These are phyloP conservation scores for Bassia scoparia DNA, from an alignment of 148 eudicot species.

Conservation along the genomic window DNA sequence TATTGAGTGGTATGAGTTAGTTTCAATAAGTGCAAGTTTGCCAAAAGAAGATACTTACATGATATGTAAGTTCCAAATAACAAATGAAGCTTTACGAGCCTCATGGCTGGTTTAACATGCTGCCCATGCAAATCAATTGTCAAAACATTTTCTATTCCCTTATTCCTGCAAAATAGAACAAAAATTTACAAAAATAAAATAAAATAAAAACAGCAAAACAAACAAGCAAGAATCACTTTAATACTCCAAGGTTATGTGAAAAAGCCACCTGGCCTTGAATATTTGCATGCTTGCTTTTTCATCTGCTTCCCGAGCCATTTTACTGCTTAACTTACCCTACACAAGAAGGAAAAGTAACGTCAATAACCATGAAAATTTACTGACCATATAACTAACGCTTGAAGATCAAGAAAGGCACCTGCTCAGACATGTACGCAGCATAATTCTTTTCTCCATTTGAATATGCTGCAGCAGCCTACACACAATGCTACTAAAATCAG, in stretches of 20 bases:
- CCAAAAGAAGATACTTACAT: slow-evolving; percentile 52
- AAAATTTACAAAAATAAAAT: not conserved
- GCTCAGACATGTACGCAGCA: slow-evolving; percentile 80
- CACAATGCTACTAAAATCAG: slow-evolving; percentile 20
- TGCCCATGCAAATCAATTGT: slow-evolving; percentile 99
- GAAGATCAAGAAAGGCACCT: slow-evolving; percentile 40
- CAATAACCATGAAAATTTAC: not conserved
- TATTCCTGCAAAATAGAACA: slow-evolving; percentile 56
- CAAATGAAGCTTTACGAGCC: slow-evolving; percentile 89
- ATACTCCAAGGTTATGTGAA: not conserved
- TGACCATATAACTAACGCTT: not conserved
- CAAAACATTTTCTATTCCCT: slow-evolving; percentile 63
- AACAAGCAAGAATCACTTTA: not conserved
- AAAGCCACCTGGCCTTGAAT: slow-evolving; percentile 71
- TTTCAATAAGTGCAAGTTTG: too few relatives aligned
- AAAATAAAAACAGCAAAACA: not conserved
- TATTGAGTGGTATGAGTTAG: too few relatives aligned
- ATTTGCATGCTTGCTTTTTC: slow-evolving; percentile 94
- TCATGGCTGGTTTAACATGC: slow-evolving; percentile 88
- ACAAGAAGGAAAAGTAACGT: slow-evolving; percentile 7
- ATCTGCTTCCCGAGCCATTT: slow-evolving; percentile 82
- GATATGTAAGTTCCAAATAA: slow-evolving; percentile 81
- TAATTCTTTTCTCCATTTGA: slow-evolving; percentile 63
- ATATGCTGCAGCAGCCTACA: slow-evolving; percentile 90
- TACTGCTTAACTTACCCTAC: slow-evolving; percentile 64